Conservation (phyloP, 148 eudicot species). For the Heliosperma pusillum region DNA sequence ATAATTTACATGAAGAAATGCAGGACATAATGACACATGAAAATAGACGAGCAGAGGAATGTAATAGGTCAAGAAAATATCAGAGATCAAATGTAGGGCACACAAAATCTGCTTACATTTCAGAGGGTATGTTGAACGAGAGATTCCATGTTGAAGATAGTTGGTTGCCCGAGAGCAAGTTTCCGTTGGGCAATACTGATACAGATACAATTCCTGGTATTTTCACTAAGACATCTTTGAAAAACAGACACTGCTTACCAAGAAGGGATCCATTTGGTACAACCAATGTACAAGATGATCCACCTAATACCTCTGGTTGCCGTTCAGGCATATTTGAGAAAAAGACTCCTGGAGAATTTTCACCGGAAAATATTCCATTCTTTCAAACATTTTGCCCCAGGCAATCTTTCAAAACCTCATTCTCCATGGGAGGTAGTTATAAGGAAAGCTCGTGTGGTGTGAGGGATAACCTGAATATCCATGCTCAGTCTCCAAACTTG, state of each 20-base stretch:
- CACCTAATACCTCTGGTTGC: constrained; percentile 12
- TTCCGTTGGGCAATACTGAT: constrained; percentile 14
- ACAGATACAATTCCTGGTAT: constrained; percentile 11
- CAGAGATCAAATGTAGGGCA: constrained; percentile 18
- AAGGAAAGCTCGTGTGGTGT: constrained; percentile 15
- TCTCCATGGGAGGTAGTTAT: constrained; percentile 14
- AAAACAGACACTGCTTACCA: constrained; percentile 1
- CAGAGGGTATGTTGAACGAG: constrained; percentile 12
- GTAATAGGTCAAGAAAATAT: constrained; percentile 14
- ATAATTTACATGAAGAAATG: constrained; percentile 17
- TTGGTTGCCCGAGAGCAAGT: constrained; percentile 21
- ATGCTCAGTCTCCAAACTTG: constrained; percentile 17
- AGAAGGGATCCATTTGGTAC: constrained; percentile 10
- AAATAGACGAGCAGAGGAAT: constrained; percentile 15
- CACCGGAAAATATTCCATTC: constrained; percentile 22
- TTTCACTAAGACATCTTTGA: constrained; percentile 14
- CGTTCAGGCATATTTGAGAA: constrained; percentile 12
- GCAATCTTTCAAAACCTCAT: constrained; percentile 18
- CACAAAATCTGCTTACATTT: constrained; percentile 14
- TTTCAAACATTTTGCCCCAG: constrained; percentile 23
- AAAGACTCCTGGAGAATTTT: constrained; percentile 17
- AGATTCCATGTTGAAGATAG: constrained; percentile 11
- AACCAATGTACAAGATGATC: constrained; percentile 7
- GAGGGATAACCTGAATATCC: constrained; percentile 7
- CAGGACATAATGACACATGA: constrained; percentile 13